Conservation (phyloP, 2,329 filamentous ascomycete genomes). For the Alternaria gansuensis region DNA sequence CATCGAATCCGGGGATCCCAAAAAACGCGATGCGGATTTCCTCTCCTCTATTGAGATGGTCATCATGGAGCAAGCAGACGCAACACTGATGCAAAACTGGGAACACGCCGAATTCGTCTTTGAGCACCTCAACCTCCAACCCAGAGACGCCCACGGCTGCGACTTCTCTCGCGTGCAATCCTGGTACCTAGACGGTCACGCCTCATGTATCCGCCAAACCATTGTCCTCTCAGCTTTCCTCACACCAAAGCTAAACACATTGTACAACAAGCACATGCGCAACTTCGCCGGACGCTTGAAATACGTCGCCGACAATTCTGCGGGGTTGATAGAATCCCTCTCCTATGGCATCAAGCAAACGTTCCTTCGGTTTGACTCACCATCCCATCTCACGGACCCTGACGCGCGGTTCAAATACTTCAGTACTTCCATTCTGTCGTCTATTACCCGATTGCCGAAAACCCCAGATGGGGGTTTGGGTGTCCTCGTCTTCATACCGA, state of each 20-base stretch:
- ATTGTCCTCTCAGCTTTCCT: conserved; percentile 83
- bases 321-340: conserved; percentile 74
- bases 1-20: conserved; percentile 76
- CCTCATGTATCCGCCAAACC: conserved; percentile 83
- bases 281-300: conserved; percentile 85
- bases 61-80: conserved; percentile 90
- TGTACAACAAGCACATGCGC: conserved; percentile 77
- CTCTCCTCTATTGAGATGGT: conserved; percentile 92
- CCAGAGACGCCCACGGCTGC: conserved; percentile 87
- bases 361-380: conserved; percentile 83
- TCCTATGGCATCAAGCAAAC: conserved; percentile 81
- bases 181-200: conserved; percentile 93
- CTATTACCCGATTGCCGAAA: conserved; percentile 73
- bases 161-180: conserved; percentile 89
- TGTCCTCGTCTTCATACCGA: conserved; percentile 87
- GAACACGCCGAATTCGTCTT: conserved; percentile 94
- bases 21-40: conserved; percentile 83
- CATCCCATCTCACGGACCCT: conserved; percentile 76
- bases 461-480: conserved; percentile 66
- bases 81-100: conserved; percentile 97
- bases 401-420: conserved; percentile 93
- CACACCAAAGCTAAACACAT: conserved; percentile 84
- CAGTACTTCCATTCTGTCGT: conserved; percentile 79
- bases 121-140: conserved; percentile 88
- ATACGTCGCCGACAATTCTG: conserved; percentile 71